Evolutionary conservation across 768 basidiomycete species (phyloP).

Genomic region (Pholiota microspora): DNA sequence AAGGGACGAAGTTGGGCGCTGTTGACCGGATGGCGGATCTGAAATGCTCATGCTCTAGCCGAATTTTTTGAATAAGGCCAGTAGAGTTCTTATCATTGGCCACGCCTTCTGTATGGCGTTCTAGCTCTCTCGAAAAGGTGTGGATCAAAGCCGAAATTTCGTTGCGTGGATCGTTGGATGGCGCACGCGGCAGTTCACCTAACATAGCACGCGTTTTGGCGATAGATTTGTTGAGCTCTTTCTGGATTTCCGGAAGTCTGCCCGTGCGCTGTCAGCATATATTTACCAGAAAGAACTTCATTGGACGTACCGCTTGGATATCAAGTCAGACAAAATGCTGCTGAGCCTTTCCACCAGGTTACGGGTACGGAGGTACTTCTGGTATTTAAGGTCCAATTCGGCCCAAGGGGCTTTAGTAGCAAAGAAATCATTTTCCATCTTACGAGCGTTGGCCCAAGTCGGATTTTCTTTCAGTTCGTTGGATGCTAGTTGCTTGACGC

Average conservation of each 20-base stretch:
- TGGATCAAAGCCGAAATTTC: constrained; percentile 52
- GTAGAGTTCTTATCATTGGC: constrained; percentile 30
- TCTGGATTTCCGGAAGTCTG: constrained; percentile 63
- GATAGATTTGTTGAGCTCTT: constrained; percentile 52
- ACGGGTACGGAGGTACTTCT: constrained; percentile 52
- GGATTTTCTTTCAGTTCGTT: constrained; percentile 49
- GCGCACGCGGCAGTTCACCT: constrained; percentile 42
- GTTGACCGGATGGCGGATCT: constrained; percentile 45
- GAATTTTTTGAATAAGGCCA: constrained; percentile 58
- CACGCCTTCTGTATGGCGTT: constrained; percentile 48
- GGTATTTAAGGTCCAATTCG: constrained; percentile 46
- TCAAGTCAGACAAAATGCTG: constrained; percentile 57
- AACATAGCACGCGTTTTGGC: constrained; percentile 33
- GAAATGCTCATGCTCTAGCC: constrained; percentile 47
- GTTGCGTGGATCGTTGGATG: constrained; percentile 53
- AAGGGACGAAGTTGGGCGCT: constrained; percentile 58
- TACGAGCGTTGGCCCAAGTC: constrained; percentile 61
- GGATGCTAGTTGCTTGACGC: constrained; percentile 54
- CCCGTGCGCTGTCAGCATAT: neutral
- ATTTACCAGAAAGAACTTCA: no score
- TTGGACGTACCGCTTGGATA: constrained; percentile 59
- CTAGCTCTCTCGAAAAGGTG: constrained; percentile 44
- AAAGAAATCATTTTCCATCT: constrained; percentile 59
- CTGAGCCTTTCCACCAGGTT: constrained; percentile 60
- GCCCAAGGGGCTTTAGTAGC: constrained; percentile 49